Percentiles rank a stretch among this genome's conserved stretches.
Conservation (phyloP, 2,329 filamentous ascomycete genomes). For the Dactylellina haptotyla region DNA sequence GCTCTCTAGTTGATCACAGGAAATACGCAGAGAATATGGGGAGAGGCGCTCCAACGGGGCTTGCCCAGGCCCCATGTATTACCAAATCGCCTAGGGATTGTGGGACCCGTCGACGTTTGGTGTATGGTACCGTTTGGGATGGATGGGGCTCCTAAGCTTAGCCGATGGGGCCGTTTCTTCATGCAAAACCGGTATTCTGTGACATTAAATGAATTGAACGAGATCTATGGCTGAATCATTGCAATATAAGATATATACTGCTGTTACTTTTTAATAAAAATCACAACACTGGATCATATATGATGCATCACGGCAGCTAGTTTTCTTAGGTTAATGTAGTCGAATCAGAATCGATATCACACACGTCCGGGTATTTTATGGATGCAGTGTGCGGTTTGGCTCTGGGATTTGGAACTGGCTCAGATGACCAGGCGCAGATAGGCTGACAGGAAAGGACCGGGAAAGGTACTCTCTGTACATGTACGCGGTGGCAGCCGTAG, state of each 20-base stretch:
- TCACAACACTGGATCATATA: too few relatives aligned
- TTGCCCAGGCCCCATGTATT: constrained; percentile 31
- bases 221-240: too few relatives aligned
- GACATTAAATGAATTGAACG: too few relatives aligned
- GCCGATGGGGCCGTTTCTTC: not conserved
- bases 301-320: too few relatives aligned
- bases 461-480: too few relatives aligned
- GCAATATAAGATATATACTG: too few relatives aligned
- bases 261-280: too few relatives aligned
- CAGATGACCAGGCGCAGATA: not conserved
- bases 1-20: not conserved
- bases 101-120: constrained; percentile 15
- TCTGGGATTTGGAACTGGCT: not conserved
- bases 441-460: not conserved
- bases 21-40: not conserved
- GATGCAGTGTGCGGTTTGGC: too few relatives aligned
- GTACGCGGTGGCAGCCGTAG: too few relatives aligned
- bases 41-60: constrained; percentile 9
- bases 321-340: too few relatives aligned
- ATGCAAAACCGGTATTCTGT: too few relatives aligned
- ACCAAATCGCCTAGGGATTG: constrained; percentile 14
- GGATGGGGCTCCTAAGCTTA: not conserved
- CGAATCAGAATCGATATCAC: too few relatives aligned
- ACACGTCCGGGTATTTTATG: not conserved
- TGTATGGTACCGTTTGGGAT: not conserved